These are phyloP conservation scores for Pseudocercospora musae DNA, from an alignment of 2,329 filamentous ascomycete species.

Conservation along the genomic window DNA sequence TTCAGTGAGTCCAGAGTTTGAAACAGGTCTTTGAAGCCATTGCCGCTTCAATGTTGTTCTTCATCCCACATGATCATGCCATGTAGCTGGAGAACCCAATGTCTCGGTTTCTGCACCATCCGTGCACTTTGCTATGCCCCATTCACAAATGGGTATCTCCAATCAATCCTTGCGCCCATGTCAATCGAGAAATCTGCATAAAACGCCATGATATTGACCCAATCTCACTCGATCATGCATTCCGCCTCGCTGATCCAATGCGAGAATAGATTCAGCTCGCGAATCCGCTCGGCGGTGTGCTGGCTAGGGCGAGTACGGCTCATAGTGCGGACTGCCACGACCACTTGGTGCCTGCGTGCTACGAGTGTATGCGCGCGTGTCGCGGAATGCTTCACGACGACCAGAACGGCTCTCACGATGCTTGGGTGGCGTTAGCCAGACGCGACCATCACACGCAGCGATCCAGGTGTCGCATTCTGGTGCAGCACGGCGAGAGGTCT, in stretches of 20 bases:
- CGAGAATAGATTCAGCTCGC: neutral
- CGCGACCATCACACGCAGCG: conserved; percentile 10
- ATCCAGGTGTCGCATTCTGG: conserved; percentile 11
- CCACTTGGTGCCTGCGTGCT: neutral
- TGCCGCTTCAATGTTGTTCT: neutral
- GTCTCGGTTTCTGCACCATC: neutral
- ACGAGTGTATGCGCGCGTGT: neutral
- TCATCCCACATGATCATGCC: neutral
- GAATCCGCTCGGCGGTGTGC: neutral
- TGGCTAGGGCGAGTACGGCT: neutral
- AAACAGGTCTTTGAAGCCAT: neutral
- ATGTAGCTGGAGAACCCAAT: neutral
- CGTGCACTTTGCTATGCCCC: neutral
- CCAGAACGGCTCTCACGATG: neutral
- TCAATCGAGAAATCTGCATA: neutral
- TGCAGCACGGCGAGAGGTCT: neutral
- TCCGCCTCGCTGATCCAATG: neutral
- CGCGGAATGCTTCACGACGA: neutral
- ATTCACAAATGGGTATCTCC: neutral
- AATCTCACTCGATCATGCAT: neutral
- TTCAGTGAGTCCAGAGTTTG: neutral
- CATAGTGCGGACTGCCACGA: neutral
- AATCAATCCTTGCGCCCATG: neutral
- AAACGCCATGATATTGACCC: neutral
- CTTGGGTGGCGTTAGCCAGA: conserved; percentile 7